Evolutionary conservation across 2,329 filamentous ascomycete genomes (phyloP), one percentile per base, ranked within the genome.

Genomic region (Verticillium nubilum): DNA sequence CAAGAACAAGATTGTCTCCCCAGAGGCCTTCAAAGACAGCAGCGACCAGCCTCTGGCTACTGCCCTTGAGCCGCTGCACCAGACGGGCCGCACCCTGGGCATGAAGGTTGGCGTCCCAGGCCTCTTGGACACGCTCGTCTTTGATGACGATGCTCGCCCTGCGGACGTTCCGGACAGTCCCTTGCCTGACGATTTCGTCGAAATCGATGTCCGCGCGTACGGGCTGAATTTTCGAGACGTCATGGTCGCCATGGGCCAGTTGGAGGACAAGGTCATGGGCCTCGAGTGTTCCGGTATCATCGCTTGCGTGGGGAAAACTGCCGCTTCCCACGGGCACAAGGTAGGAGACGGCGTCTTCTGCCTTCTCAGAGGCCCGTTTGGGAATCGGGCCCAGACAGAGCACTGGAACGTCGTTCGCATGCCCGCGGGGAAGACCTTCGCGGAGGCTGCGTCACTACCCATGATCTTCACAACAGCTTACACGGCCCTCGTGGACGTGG

Each of bases 401-500:
- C 29, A 31, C 9, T 31, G 29, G 29, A 9, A 31, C 2, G 9
- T 31, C 13, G 29, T 31, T 73, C 47, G 68, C 71, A 15, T 59
- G 56, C 7, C 58, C 54, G 4, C 53, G 57, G 26, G 42, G 5
- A 2, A 23, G 53, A 54, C 5, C 58, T 0, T 31, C 7, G 54
- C 58, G 17, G 60, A 56, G 9, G 60, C 58, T 13, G 54, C 60
- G 5, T 19, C 37, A 6, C 26, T 61, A 4, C 37, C 54, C 2
- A 29, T 27, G 1, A 58, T 60, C 3, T 61, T 58, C 31, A 50
- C 59, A 6, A 59, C 57, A 7, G 27, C 60, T 1, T 35, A 57
- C 9, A 63, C 69, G 35, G 61, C 62, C 5, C 61, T 75, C 1
- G 53, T 66, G 17, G 31, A 69, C 15, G n/a, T 68, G n/a, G 72